Evolutionary conservation across 352 stramenopile genomes (phyloP), one percentile per base, ranked within the genome.

Genomic region (Phytophthora rubi): DNA sequence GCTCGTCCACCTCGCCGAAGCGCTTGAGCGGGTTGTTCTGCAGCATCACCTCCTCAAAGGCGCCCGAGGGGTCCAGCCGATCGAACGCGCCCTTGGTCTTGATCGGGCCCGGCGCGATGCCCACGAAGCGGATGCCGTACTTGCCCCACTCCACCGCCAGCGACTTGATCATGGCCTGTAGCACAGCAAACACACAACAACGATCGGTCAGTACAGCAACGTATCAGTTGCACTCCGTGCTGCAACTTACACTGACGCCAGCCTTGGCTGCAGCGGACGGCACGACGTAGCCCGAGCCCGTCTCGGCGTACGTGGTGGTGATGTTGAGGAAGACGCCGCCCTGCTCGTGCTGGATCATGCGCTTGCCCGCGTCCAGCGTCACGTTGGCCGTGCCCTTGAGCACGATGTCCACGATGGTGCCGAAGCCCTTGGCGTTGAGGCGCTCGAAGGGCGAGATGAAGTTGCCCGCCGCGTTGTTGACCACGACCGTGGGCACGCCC

Each of bases 381-480:
- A 96, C 85, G 69, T 95, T 95, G 67, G 86, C 86, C 30, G 86
- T 93, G 30, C 89, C 89, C 70, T 94, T 92, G 39, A 96, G 81
- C 58, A 95, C 97, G 77, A 99, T 99, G 53, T 98, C 97, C 70
- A 99, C 90, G 18, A 99, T 98, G 30, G 97, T 99, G 33, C 92
- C 90, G 73, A 99, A 99, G 26, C 91, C 97, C 78, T 98, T 98
- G 33, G 92, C 86, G 62, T 87, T 97, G 39, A 99, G 80, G 9
- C 89, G 80, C 68, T 97, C 88, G 26, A 97, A 97, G 32, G 88
- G 87, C 32, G 87, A 93, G 62, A 99, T 88, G 81, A 99, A 99
- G 80, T 99, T 99, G 56, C 97, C 97, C 1, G 97, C 97, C 71
- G 89, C 82, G 37, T 94, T 93, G 68, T 94, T 88, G 18, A 98